Base-by-base conservation (phyloP, 2,329 filamentous ascomycete species). In the Alternaria arborescens region DNA sequence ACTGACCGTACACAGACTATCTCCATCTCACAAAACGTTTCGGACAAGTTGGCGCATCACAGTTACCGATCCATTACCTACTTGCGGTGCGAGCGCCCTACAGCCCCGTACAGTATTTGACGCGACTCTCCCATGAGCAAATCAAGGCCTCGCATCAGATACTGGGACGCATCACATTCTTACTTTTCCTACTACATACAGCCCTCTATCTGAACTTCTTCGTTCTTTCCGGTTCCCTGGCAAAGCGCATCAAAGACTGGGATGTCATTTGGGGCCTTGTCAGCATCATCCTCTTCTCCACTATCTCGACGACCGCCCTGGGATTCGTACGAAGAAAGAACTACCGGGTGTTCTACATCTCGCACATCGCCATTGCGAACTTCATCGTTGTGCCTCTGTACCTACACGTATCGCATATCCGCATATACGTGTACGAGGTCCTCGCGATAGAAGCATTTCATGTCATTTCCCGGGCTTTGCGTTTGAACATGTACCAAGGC, bases 1-100 rank as follows among this genome's bases (percentile, higher is more conserved):
- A 41, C 53, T 60, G 22, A 65, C 36, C 26, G 28, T 6, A 30
- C 3, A 3, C 52, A 88, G 87, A 89, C 73, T 89, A 89, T 58
- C 79, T 89, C 30, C 87, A 89, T 72, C 77, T 89, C 24, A 89
- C 87, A 24, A 89, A 88, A 76, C 83, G 87, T 5, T 81, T 89
- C 54, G 87, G 85, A 18, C 85, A 86, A 47, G 81, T 89, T 51
- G 86, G 80, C 22, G 81, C 86, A 6, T 88, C 87, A 8, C 87
- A 89, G 66, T 72, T 79, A 1, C 87, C 87, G 1, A 72, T 88
- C 3, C 86, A 88, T 55, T 86, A 88, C 58, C 79, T 88, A 7
- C 81, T 89, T 60, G 78, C 84, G 16, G 78, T 85, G 57, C 82
- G 83, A 54, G 81, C 83, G 8, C 77, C 81, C 5, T 86, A 83